Evolutionary conservation across 1,284 basidiomycete species (phyloP).

Genomic region (Cutaneotrichosporon mucoides): DNA sequence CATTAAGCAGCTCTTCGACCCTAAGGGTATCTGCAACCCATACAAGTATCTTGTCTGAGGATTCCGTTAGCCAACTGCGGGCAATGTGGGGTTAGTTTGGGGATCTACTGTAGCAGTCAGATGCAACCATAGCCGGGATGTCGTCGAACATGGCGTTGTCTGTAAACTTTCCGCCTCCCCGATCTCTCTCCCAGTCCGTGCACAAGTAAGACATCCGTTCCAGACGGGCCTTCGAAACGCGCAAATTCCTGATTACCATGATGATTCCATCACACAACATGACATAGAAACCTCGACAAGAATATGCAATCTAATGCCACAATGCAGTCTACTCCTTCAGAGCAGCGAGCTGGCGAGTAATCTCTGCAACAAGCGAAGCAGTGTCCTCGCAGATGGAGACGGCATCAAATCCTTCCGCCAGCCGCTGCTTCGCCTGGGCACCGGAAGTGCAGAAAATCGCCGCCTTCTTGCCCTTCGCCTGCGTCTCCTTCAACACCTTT

Average conservation of each 20-base stretch:
- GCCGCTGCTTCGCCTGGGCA: slow-evolving; percentile 25
- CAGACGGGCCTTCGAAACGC: too few relatives aligned
- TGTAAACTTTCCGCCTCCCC: too few relatives aligned
- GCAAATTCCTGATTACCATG: too few relatives aligned
- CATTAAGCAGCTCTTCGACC: slow-evolving; percentile 89
- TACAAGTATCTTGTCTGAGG: slow-evolving; percentile 40
- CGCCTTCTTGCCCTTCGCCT: slow-evolving; percentile 34
- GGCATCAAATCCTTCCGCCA: slow-evolving; percentile 33
- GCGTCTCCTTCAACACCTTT: slow-evolving; percentile 29
- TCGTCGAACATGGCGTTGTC: too few relatives aligned
- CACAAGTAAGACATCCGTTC: too few relatives aligned
- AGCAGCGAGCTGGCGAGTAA: slow-evolving; percentile 9
- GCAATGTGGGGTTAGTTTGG: too few relatives aligned
- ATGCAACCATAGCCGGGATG: too few relatives aligned
- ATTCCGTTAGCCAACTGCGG: too few relatives aligned
- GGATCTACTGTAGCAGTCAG: not conserved
- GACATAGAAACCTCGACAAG: too few relatives aligned
- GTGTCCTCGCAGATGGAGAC: slow-evolving; percentile 36
- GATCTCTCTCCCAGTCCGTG: too few relatives aligned
- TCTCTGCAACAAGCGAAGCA: slow-evolving; percentile 7
- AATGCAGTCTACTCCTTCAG: not conserved
- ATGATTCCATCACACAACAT: too few relatives aligned
- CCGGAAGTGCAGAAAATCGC: slow-evolving; percentile 32
- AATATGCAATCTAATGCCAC: too few relatives aligned
- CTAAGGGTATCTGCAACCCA: slow-evolving; percentile 74